Conservation (phyloP, 768 basidiomycete genomes). For the Infundibulicybe gibba region DNA sequence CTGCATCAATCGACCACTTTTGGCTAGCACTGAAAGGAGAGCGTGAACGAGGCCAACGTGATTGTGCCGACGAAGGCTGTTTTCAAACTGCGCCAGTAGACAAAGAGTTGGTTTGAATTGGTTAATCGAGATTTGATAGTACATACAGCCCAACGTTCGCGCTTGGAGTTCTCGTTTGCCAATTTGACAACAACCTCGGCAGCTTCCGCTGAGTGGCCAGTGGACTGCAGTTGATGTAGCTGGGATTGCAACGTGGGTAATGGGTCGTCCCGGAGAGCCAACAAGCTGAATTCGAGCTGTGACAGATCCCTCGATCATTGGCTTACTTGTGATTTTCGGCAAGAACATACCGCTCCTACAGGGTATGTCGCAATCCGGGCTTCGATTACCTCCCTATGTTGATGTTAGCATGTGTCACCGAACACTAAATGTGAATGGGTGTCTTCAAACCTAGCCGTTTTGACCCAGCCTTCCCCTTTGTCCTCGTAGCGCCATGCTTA, state of each 20-base stretch:
- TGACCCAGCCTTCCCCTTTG: constrained; percentile 78
- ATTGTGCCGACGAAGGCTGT: constrained; percentile 83
- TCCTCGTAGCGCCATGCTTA: constrained; percentile 74
- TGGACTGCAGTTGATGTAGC: constrained; percentile 43
- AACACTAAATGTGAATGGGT: constrained; percentile 5
- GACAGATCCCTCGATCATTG: background rate
- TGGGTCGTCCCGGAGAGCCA: constrained; percentile 83
- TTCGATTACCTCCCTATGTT: constrained; percentile 75
- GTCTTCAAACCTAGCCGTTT: constrained; percentile 61
- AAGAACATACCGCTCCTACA: constrained; percentile 67
- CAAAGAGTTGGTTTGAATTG: constrained; percentile 2
- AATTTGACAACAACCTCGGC: constrained; percentile 55
- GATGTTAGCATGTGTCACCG: constrained; percentile 14
- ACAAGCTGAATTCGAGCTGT: constrained; percentile 89
- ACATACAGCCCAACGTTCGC: constrained; percentile 81
- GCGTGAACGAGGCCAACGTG: constrained; percentile 80
- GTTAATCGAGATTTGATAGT: constrained; percentile 4
- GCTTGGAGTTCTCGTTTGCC: constrained; percentile 66
- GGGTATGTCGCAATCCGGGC: constrained; percentile 89
- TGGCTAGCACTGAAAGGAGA: constrained; percentile 69
- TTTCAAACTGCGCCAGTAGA: constrained; percentile 67
- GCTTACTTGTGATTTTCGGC: constrained; percentile 5
- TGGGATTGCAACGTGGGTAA: constrained; percentile 64
- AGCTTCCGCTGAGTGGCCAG: constrained; percentile 37
- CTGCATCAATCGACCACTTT: constrained; percentile 55